These are phyloP conservation scores for Microbotryum saponariae DNA, from an alignment of 1,284 basidiomycete genomes.

Conservation along the genomic window DNA sequence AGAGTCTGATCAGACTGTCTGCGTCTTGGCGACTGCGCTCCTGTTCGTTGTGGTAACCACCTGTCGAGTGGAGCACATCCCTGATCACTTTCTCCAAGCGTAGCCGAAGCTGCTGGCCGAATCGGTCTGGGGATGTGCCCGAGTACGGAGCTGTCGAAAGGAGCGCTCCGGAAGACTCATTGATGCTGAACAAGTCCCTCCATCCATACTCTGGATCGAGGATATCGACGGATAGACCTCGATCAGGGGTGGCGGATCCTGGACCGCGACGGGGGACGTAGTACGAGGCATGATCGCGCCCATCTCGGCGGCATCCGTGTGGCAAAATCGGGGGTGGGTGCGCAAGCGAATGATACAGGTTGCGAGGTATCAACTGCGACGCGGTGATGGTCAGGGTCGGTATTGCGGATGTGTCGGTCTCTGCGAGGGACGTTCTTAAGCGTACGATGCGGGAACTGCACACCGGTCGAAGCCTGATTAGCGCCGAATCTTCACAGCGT, in stretches of 20 bases:
- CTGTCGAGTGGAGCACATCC: too few relatives aligned
- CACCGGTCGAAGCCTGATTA: not conserved
- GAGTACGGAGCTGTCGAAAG: too few relatives aligned
- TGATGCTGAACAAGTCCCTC: constrained; percentile 11
- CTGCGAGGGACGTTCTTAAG: constrained; percentile 2
- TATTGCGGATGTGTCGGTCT: not conserved
- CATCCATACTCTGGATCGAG: constrained; percentile 7
- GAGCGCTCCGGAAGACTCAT: not conserved
- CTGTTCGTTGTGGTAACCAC: too few relatives aligned
- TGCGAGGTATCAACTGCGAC: constrained; percentile 11
- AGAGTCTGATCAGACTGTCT: constrained; percentile 16
- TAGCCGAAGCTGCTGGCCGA: too few relatives aligned
- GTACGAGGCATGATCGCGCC: constrained; percentile 3
- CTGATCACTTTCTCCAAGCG: too few relatives aligned
- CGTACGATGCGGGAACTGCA: constrained; percentile 25
- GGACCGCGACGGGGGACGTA: constrained; percentile 8
- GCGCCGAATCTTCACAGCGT: not conserved
- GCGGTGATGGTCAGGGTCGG: constrained; percentile 2
- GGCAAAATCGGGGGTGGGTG: not conserved
- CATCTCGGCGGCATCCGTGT: constrained; percentile 4
- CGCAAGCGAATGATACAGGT: constrained; percentile 3
- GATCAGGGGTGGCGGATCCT: constrained; percentile 14
- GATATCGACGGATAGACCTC: constrained; percentile 19
- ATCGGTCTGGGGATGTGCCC: too few relatives aligned
- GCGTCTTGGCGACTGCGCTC: too few relatives aligned